A percentile compares a stretch with the other conserved stretches of the same genome.
phyloP scores from a whole-genome alignment of 768 basidiomycete species.

The Pulveroboletus ravenelii region DNA sequence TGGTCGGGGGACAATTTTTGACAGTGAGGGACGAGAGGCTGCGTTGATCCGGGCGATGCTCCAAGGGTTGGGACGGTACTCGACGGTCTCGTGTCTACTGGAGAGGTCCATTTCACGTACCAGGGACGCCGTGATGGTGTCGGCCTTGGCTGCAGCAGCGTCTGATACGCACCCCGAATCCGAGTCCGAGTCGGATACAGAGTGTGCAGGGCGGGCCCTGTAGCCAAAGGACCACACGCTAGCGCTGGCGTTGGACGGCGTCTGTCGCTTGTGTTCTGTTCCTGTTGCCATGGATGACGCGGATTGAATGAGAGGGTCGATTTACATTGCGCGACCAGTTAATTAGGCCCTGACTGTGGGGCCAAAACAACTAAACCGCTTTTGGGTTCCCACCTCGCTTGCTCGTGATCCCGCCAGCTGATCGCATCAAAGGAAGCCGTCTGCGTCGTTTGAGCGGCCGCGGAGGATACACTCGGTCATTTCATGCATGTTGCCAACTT shows the following conservation, averaged over 20 bases:
- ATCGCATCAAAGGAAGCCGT: too few relatives aligned
- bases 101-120: conserved; percentile 58
- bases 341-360: too few relatives aligned
- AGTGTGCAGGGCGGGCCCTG: conserved; percentile 7
- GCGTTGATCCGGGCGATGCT: conserved; percentile 79
- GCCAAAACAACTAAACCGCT: too few relatives aligned
- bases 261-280: neutral
- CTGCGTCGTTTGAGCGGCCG: too few relatives aligned
- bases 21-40: conserved; percentile 37
- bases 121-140: conserved; percentile 25
- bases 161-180: neutral
- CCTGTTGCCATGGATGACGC: neutral
- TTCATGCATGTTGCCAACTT: too few relatives aligned
- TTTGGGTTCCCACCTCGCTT: too few relatives aligned
- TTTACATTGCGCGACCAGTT: too few relatives aligned
- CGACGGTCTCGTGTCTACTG: conserved; percentile 52
- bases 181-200: conserved; percentile 14
- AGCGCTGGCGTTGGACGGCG: neutral
- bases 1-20: neutral
- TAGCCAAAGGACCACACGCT: conserved; percentile 29
- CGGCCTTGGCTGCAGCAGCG: neutral
- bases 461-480: too few relatives aligned
- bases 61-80: conserved; percentile 75
- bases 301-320: too few relatives aligned
- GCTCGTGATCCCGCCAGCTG: too few relatives aligned